phyloP scores from a whole-genome alignment of 2,329 filamentous ascomycete species.

The Lithohypha guttulata region DNA sequence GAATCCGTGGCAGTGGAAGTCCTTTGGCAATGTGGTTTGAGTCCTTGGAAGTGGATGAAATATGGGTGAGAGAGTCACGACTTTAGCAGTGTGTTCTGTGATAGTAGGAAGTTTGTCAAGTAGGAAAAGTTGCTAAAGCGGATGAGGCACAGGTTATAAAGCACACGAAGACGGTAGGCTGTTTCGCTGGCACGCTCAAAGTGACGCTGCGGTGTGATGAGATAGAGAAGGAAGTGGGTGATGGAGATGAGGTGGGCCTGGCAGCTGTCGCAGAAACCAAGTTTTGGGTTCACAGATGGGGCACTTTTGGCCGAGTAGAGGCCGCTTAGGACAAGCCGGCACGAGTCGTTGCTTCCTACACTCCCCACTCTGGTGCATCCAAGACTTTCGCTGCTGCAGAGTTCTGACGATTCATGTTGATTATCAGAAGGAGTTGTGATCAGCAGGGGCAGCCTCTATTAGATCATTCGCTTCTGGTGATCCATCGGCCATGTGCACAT shows the following conservation, averaged over 20 bases:
- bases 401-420: conserved; percentile 4
- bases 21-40: conserved; percentile 1
- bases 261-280: conserved; percentile 1
- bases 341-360: neutral
- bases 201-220: conserved; percentile 6
- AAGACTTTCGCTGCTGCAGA: neutral
- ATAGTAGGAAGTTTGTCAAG: conserved; percentile 1
- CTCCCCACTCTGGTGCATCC: conserved; percentile 6
- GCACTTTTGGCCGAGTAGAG: conserved; percentile 2
- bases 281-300: neutral
- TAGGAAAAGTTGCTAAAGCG: neutral
- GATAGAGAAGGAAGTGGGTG: neutral
- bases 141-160: conserved; percentile 4
- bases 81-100: conserved; percentile 7
- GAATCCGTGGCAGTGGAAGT: conserved; percentile 1
- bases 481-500: conserved; percentile 2
- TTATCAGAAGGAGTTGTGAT: conserved; percentile 5
- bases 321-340: conserved; percentile 4
- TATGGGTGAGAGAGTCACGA: conserved; percentile 6
- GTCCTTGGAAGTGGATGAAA: neutral
- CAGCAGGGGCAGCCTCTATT: conserved; percentile 7
- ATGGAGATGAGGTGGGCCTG: conserved; percentile 3
- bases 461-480: conserved; percentile 6
- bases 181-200: neutral
- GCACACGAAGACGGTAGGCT: neutral